Percentiles rank a stretch among this genome's conserved stretches.
Conservation (phyloP, 2,329 filamentous ascomycete species). For the Tothia fuscella region DNA sequence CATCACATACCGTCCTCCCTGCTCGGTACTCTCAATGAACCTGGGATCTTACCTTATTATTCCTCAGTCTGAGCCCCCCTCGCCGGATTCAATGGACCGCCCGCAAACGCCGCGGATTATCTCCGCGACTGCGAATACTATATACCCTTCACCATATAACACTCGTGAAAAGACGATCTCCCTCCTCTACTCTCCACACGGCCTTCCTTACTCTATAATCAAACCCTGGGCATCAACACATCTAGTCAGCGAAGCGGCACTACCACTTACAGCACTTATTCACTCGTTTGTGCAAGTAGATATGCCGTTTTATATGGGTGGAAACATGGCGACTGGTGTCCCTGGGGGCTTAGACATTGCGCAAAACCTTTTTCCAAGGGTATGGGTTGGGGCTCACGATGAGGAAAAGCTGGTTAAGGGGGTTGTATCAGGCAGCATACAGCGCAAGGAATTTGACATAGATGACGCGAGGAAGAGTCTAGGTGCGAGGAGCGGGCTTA, state of each 20-base stretch:
- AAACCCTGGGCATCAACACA: slow-evolving; percentile 45
- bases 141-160: slow-evolving; percentile 18
- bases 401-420: slow-evolving; percentile 37
- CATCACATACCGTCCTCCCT: slow-evolving; percentile 57
- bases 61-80: slow-evolving; percentile 10
- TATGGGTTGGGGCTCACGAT: slow-evolving; percentile 53
- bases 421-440: not conserved
- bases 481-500: not conserved
- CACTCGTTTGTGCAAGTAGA: slow-evolving; percentile 50
- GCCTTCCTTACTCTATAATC: slow-evolving; percentile 43
- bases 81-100: slow-evolving; percentile 12
- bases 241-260: slow-evolving; percentile 41
- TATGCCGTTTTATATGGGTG: slow-evolving; percentile 51
- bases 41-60: slow-evolving; percentile 2
- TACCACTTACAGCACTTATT: slow-evolving; percentile 52
- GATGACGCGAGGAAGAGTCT: not conserved
- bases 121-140: slow-evolving; percentile 15
- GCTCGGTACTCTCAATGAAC: slow-evolving; percentile 22
- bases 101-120: slow-evolving; percentile 21
- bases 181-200: slow-evolving; percentile 54
- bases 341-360: slow-evolving; percentile 48
- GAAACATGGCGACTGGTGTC: slow-evolving; percentile 43
- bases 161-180: slow-evolving; percentile 39
- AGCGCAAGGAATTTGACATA: not conserved
- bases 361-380: slow-evolving; percentile 37